Conservation (phyloP, 805 yeast genomes). For the Komagataella populi region DNA sequence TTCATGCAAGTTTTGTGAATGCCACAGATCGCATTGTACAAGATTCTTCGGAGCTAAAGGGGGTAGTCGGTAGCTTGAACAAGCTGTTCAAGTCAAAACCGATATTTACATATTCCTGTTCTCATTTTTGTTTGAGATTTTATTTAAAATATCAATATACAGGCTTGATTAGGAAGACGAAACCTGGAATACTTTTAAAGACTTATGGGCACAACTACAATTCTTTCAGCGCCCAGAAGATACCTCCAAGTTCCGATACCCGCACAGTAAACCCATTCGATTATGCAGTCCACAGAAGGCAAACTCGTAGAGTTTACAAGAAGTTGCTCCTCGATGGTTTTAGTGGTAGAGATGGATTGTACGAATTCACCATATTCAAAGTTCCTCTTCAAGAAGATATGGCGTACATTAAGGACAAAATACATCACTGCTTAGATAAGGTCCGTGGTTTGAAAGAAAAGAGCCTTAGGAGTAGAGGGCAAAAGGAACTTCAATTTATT, state of each 20-base stretch:
- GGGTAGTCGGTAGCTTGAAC: not conserved
- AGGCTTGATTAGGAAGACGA: constrained; percentile 16
- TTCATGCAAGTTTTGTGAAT: constrained; percentile 3
- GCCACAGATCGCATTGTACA: not conserved
- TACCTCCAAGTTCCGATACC: constrained; percentile 10
- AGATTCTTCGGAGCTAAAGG: not conserved
- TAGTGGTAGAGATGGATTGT: constrained; percentile 14
- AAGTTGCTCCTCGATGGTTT: constrained; percentile 9
- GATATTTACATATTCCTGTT: not conserved
- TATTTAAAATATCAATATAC: constrained; percentile 10
- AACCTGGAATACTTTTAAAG: constrained; percentile 13
- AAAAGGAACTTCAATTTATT: constrained; percentile 3
- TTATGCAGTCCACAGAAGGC: constrained; percentile 11
- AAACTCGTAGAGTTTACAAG: constrained; percentile 4
- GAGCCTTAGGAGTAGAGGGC: constrained; percentile 1
- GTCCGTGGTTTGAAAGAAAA: constrained; percentile 6
- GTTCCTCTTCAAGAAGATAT: constrained; percentile 8
- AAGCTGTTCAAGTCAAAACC: not conserved
- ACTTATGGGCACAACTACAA: constrained; percentile 17
- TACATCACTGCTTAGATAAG: constrained; percentile 7
- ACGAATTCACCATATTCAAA: constrained; percentile 6
- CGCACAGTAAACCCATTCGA: constrained; percentile 1
- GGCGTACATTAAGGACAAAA: constrained; percentile 4
- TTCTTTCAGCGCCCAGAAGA: constrained; percentile 12
- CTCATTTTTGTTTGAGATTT: constrained; percentile 6